A percentile compares a stretch with the other conserved stretches of the same genome.
These are phyloP conservation scores for Lentithecium fluviatile DNA, from an alignment of 495 filamentous ascomycete genomes.

Conservation along the genomic window DNA sequence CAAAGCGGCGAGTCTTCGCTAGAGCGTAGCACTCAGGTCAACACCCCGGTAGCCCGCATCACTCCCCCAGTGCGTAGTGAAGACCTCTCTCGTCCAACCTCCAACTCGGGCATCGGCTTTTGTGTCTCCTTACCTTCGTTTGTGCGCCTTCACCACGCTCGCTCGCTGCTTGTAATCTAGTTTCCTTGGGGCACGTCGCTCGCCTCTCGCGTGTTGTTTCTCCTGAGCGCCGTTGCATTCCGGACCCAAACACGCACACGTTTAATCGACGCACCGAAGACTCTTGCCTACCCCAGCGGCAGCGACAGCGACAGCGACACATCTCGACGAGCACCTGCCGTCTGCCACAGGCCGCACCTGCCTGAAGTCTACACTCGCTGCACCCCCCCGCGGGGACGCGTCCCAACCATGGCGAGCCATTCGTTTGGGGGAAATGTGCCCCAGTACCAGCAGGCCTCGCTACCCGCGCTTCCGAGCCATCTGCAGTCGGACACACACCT, in stretches of 20 bases:
- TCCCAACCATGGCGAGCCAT: constrained; percentile 36
- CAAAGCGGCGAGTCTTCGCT: not conserved
- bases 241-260: constrained; percentile 20
- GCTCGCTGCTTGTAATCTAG: constrained; percentile 23
- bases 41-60: constrained; percentile 5
- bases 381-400: constrained; percentile 40
- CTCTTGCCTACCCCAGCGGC: no score
- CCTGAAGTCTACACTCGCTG: constrained; percentile 30
- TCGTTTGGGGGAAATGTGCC: constrained; percentile 28
- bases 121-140: constrained; percentile 27
- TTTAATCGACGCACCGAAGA: not conserved
- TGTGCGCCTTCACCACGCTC: constrained; percentile 25
- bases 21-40: constrained; percentile 5
- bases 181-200: not conserved
- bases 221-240: constrained; percentile 22
- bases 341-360: not conserved
- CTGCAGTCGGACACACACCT: constrained; percentile 94
- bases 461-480: constrained; percentile 84
- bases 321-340: not conserved
- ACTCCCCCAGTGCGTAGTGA: not conserved
- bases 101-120: constrained; percentile 2
- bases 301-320: not conserved
- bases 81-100: not conserved
- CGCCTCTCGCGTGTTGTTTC: constrained; percentile 4
- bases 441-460: constrained; percentile 81